phyloP scores from a whole-genome alignment of 768 basidiomycete genomes.

The Russula sp. region DNA sequence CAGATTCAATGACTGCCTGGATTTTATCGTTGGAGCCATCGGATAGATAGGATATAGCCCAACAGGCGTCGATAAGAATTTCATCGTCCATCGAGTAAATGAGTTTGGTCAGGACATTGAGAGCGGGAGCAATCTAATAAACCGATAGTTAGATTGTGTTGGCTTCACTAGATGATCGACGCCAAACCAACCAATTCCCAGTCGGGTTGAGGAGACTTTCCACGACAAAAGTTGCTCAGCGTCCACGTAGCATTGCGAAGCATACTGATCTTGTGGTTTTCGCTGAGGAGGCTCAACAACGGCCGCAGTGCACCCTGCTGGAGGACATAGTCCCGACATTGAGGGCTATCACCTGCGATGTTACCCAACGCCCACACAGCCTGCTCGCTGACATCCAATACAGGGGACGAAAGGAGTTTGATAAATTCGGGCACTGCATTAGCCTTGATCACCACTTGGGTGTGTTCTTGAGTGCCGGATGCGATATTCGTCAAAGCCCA shows the following conservation, averaged over 20 bases:
- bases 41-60: conserved; percentile 99
- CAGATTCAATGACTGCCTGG: conserved; percentile 98
- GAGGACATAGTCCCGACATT: conserved; percentile 95
- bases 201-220: conserved; percentile 95
- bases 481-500: conserved; percentile 99
- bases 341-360: conserved; percentile 97
- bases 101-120: conserved; percentile 95
- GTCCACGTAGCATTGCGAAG: conserved; percentile 99
- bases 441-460: conserved; percentile 94
- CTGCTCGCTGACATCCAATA: conserved; percentile 96
- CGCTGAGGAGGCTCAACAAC: conserved; percentile 83
- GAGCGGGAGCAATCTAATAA: conserved; percentile 87
- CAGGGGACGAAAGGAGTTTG: conserved; percentile 89
- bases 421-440: conserved; percentile 97
- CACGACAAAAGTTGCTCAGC: conserved; percentile 97
- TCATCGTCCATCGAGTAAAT: conserved; percentile 99
- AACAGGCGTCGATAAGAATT: conserved; percentile 98
- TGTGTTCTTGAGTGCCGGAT: conserved; percentile 97
- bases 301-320: conserved; percentile 91
- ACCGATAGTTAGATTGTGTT: conserved; percentile 28
- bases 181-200: conserved; percentile 81
- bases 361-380: conserved; percentile 99
- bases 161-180: conserved; percentile 11
- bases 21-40: conserved; percentile 99
- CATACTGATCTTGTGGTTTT: conserved; percentile 99